Conservation (phyloP, 2,329 filamentous ascomycete genomes). For the Aspergillus pseudoviridinutans region DNA sequence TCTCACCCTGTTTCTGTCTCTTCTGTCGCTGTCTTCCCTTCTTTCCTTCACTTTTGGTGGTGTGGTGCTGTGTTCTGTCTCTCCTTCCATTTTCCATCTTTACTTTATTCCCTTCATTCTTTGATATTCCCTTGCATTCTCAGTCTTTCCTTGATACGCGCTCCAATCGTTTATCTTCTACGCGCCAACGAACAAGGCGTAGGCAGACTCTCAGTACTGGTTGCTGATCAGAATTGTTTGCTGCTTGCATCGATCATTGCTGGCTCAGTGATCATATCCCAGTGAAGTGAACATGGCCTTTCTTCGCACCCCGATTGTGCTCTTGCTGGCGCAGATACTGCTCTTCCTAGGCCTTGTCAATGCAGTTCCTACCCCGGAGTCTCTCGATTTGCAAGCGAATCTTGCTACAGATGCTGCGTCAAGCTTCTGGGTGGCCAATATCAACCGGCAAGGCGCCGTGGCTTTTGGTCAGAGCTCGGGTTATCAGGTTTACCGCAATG, state of each 20-base stretch:
- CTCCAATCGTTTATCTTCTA: conserved; percentile 1
- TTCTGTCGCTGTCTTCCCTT: conserved; percentile 6
- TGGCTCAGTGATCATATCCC: conserved; percentile 22
- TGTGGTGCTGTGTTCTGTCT: background rate
- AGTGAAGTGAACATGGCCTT: conserved; percentile 22
- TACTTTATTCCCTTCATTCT: background rate
- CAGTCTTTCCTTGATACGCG: background rate
- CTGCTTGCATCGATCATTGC: conserved; percentile 20
- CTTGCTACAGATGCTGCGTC: conserved; percentile 27
- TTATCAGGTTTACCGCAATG: conserved; percentile 74
- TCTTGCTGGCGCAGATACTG: conserved; percentile 29
- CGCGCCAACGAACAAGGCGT: background rate
- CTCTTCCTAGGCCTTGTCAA: conserved; percentile 30
- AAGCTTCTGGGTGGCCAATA: conserved; percentile 68
- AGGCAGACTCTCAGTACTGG: conserved; percentile 21
- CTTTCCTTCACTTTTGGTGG: background rate
- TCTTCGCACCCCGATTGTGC: conserved; percentile 21
- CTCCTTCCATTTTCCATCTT: background rate
- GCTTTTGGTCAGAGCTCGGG: conserved; percentile 55
- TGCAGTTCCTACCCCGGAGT: conserved; percentile 29
- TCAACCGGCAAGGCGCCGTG: conserved; percentile 65
- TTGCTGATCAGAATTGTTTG: conserved; percentile 21
- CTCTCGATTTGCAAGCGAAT: conserved; percentile 11
- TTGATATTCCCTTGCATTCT: background rate
- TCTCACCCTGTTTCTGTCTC: conserved; percentile 5